Percentiles rank a stretch among this genome's conserved stretches.
Evolutionary conservation across 129 eudicot genomes (phyloP).

Genomic region (Ambrosia artemisiifolia): DNA sequence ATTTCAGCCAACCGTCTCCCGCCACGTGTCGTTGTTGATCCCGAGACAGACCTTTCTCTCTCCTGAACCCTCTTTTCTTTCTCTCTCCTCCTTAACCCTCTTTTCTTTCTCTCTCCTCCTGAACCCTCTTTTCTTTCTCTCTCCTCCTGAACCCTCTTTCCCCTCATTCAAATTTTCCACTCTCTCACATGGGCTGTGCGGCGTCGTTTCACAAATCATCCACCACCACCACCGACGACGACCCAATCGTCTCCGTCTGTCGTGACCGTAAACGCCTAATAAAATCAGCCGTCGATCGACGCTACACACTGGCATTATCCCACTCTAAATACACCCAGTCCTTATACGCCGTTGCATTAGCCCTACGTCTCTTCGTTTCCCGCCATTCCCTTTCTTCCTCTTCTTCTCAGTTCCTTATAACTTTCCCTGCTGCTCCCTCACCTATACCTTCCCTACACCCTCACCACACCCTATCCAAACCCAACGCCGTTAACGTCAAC

Average conservation of each 20-base stretch:
- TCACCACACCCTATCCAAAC: constrained; percentile 9
- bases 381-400: constrained; percentile 28
- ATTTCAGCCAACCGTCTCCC: too few relatives aligned
- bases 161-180: neutral
- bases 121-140: too few relatives aligned
- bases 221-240: constrained; percentile 19
- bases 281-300: constrained; percentile 40
- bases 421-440: constrained; percentile 33
- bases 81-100: too few relatives aligned
- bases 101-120: too few relatives aligned
- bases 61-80: too few relatives aligned
- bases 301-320: constrained; percentile 43
- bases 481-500: constrained; percentile 18
- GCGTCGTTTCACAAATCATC: constrained; percentile 22
- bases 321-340: constrained; percentile 46
- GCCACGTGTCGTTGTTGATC: too few relatives aligned
- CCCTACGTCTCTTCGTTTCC: constrained; percentile 43
- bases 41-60: too few relatives aligned
- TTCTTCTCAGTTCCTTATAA: constrained; percentile 31
- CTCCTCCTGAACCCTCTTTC: too few relatives aligned
- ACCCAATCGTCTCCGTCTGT: constrained; percentile 32
- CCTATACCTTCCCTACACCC: constrained; percentile 3
- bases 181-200: constrained; percentile 35
- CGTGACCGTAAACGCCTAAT: constrained; percentile 39
- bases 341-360: constrained; percentile 50